Evolutionary conservation across 2,329 filamentous ascomycete genomes (phyloP).

Genomic region (Penicillium sp.): DNA sequence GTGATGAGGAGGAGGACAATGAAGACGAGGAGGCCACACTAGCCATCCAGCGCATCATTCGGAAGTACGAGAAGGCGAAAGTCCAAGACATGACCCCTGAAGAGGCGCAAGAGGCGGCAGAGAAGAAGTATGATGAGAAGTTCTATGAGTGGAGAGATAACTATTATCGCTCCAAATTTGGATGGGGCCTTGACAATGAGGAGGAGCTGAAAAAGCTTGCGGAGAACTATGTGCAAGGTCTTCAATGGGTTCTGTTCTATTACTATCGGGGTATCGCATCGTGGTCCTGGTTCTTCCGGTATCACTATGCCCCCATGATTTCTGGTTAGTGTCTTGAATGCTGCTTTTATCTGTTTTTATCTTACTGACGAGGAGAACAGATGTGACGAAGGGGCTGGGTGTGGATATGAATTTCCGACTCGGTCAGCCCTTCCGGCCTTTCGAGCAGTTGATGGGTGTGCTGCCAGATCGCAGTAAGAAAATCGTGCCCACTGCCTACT

Average conservation of each 20-base stretch:
- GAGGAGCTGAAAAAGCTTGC: slow-evolving; percentile 78
- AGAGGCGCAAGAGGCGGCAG: slow-evolving; percentile 75
- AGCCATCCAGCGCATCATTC: slow-evolving; percentile 81
- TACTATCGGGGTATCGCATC: slow-evolving; percentile 97
- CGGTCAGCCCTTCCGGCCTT: slow-evolving; percentile 92
- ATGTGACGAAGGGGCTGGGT: slow-evolving; percentile 83
- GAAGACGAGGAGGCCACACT: slow-evolving; percentile 82
- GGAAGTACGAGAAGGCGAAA: slow-evolving; percentile 86
- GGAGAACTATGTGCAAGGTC: slow-evolving; percentile 95
- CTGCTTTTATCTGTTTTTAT: not conserved
- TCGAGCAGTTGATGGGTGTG: slow-evolving; percentile 97
- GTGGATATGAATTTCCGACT: slow-evolving; percentile 91
- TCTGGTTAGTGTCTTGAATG: slow-evolving; percentile 58
- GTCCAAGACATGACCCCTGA: slow-evolving; percentile 77
- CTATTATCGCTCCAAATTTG: slow-evolving; percentile 89
- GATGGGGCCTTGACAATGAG: slow-evolving; percentile 80
- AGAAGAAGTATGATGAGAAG: slow-evolving; percentile 85
- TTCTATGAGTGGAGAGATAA: slow-evolving; percentile 92
- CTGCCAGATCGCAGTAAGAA: slow-evolving; percentile 95
- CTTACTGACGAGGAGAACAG: slow-evolving; percentile 45
- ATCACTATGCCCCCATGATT: slow-evolving; percentile 97
- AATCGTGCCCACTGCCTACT: slow-evolving; percentile 86
- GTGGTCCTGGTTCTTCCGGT: slow-evolving; percentile 97
- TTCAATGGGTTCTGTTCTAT: slow-evolving; percentile 98
- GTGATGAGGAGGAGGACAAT: slow-evolving; percentile 66